Evolutionary conservation across 805 yeast genomes (phyloP).

Genomic region (Saccharomycopsis fermentans): DNA sequence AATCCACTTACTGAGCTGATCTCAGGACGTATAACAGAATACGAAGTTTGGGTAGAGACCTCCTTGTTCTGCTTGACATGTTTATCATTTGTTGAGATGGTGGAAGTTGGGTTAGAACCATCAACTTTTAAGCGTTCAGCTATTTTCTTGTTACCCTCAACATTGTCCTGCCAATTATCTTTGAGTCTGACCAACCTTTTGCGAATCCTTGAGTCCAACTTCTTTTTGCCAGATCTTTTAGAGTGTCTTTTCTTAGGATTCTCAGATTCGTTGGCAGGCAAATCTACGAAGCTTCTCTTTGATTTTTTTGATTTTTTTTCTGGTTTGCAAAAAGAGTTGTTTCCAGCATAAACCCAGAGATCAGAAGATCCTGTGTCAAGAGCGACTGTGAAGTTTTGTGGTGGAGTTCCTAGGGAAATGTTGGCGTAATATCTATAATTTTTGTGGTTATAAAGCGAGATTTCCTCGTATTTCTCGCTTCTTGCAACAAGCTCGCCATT

Average conservation of each 20-base stretch:
- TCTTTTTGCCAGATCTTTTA: not conserved
- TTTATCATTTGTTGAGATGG: not conserved
- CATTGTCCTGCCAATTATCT: not conserved
- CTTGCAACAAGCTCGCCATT: not conserved
- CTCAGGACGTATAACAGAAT: not conserved
- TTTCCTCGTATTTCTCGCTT: not conserved
- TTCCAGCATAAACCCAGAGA: conserved; percentile 30
- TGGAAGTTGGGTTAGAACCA: not conserved
- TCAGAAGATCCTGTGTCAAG: conserved; percentile 44
- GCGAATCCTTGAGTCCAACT: not conserved
- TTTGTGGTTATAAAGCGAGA: conserved; percentile 20
- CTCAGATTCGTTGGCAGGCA: not conserved
- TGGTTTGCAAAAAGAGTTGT: conserved; percentile 7
- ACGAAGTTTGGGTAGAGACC: not conserved
- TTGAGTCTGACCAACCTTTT: not conserved
- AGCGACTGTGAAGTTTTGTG: conserved; percentile 31
- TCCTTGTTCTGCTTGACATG: not conserved
- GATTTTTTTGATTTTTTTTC: not conserved
- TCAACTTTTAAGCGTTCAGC: not conserved
- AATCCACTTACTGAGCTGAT: not conserved
- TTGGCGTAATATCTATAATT: conserved; percentile 36
- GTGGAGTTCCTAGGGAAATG: conserved; percentile 29
- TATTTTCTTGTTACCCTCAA: not conserved
- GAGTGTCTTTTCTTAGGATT: too few species aligned
- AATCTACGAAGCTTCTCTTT: not conserved